Evolutionary conservation across 2,329 filamentous ascomycete species (phyloP).

Genomic region (Colletotrichum sp.): DNA sequence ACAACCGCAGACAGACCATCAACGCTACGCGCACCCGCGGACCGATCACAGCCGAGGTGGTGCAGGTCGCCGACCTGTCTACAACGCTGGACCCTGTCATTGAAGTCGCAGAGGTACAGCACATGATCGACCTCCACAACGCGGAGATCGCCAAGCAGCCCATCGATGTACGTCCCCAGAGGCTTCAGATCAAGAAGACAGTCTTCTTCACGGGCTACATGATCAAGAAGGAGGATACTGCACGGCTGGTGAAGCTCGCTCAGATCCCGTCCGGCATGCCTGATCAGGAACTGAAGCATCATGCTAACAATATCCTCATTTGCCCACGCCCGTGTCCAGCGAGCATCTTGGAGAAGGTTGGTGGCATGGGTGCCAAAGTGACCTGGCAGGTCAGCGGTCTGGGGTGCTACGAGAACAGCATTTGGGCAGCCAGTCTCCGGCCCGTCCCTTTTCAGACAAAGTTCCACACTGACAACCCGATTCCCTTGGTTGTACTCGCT

Average conservation of each 20-base stretch:
- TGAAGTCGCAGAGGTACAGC: constrained; percentile 85
- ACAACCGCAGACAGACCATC: constrained; percentile 65
- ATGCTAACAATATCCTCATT: constrained; percentile 92
- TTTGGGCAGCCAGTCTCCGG: constrained; percentile 85
- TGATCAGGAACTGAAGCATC: constrained; percentile 76
- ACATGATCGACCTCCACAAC: constrained; percentile 90
- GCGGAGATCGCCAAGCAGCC: constrained; percentile 47
- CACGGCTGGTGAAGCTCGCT: constrained; percentile 74
- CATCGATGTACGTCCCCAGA: constrained; percentile 40
- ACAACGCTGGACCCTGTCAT: constrained; percentile 77
- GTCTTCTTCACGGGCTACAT: constrained; percentile 94
- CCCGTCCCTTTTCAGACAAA: constrained; percentile 72
- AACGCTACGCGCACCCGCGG: constrained; percentile 57
- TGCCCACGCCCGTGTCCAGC: constrained; percentile 76
- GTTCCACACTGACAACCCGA: constrained; percentile 80
- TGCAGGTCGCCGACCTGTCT: constrained; percentile 81
- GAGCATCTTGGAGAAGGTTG: constrained; percentile 80
- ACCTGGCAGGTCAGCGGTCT: constrained; percentile 83
- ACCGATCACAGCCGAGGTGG: constrained; percentile 77
- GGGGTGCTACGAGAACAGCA: constrained; percentile 75
- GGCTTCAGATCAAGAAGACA: constrained; percentile 79
- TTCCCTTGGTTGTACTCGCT: constrained; percentile 83
- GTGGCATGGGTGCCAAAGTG: constrained; percentile 84
- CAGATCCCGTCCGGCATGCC: constrained; percentile 65
- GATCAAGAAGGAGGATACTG: constrained; percentile 73